phyloP scores from a whole-genome alignment of 306 rosid genomes.

The Quercus mongolica region DNA sequence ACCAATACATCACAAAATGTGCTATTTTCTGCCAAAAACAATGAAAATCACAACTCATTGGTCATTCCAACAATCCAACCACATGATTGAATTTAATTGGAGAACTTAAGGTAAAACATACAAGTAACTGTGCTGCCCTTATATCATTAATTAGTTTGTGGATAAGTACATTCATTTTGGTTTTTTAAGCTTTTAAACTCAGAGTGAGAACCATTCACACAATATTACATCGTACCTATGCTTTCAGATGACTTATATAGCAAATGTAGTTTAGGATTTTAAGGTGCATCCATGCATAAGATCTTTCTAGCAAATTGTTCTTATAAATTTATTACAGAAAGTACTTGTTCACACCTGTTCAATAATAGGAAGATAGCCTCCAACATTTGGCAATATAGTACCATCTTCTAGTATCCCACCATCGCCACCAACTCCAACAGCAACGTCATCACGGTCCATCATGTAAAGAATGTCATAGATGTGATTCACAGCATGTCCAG shows the following conservation, averaged over 20 bases:
- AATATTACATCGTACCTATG: not conserved
- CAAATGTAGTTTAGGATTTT: not conserved
- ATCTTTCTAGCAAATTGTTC: not conserved
- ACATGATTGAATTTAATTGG: too few species aligned
- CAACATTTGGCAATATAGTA: conserved; percentile 76
- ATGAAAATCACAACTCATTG: too few species aligned
- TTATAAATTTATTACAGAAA: too few species aligned
- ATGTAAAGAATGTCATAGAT: conserved; percentile 81
- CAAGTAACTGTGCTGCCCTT: not conserved
- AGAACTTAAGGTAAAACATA: too few species aligned
- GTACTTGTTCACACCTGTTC: conserved; percentile 58
- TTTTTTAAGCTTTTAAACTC: not conserved
- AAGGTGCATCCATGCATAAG: not conserved
- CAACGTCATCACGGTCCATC: conserved; percentile 87
- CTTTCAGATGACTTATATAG: not conserved
- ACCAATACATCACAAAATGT: too few species aligned
- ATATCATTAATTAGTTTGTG: not conserved
- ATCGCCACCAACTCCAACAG: conserved; percentile 93
- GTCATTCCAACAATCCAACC: too few species aligned
- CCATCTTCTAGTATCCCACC: conserved; percentile 78
- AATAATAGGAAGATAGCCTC: conserved; percentile 86
- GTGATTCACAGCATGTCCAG: conserved; percentile 92
- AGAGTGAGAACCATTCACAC: not conserved
- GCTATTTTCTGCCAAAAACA: too few species aligned
- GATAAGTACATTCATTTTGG: not conserved